Conservation (phyloP, 2,329 filamentous ascomycete genomes). For the Colletotrichum falcatum region DNA sequence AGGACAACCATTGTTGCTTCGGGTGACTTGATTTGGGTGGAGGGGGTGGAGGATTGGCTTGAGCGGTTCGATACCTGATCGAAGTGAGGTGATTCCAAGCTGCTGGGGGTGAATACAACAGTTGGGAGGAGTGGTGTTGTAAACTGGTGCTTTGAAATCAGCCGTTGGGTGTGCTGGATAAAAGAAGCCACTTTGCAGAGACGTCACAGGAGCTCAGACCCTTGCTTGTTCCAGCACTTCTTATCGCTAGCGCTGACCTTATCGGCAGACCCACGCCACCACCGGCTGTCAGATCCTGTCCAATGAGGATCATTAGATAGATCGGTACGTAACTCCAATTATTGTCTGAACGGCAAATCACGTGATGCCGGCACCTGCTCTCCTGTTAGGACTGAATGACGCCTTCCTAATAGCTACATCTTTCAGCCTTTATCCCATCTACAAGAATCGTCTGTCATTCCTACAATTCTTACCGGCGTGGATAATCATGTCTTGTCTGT, state of each 20-base stretch:
- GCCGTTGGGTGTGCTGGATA: constrained; percentile 34
- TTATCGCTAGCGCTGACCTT: constrained; percentile 2
- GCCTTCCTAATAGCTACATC: no score
- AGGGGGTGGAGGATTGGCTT: constrained; percentile 6
- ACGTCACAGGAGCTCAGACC: constrained; percentile 36
- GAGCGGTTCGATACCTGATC: constrained; percentile 11
- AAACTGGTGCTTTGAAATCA: constrained; percentile 52
- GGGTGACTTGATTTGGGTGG: constrained; percentile 21
- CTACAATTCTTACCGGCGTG: no score
- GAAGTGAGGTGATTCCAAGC: constrained; percentile 27
- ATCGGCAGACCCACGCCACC: neutral
- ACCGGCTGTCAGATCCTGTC: constrained; percentile 39
- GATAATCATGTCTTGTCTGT: no score
- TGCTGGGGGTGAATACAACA: constrained; percentile 17
- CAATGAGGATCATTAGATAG: constrained; percentile 8
- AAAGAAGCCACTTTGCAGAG: constrained; percentile 55
- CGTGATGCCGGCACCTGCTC: no score
- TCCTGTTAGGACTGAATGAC: no score
- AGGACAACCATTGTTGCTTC: constrained; percentile 64
- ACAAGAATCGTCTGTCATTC: no score
- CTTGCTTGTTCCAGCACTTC: constrained; percentile 2
- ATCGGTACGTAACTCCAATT: no score
- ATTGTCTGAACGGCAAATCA: no score
- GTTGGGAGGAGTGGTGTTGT: constrained; percentile 8
- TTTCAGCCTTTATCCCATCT: no score